A percentile compares a stretch with the other conserved stretches of the same genome.
Conservation (phyloP, 2,329 filamentous ascomycete genomes). For the Fusarium floridanum region DNA sequence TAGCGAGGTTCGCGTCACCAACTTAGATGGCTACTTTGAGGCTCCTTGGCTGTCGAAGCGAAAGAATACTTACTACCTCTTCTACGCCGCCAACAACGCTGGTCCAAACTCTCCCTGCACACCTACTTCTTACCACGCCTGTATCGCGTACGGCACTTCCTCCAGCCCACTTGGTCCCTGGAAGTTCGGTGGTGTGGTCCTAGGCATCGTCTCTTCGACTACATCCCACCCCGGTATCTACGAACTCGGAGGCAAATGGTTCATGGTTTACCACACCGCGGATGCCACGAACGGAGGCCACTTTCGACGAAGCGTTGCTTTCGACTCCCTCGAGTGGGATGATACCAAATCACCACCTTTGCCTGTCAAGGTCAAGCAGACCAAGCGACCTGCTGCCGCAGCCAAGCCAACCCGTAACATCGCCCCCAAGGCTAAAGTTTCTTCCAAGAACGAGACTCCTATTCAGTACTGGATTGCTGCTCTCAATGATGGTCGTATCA, state of each 20-base stretch:
- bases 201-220: conserved; percentile 54
- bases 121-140: conserved; percentile 55
- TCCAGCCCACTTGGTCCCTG: conserved; percentile 52
- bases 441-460: conserved; percentile 46
- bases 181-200: conserved; percentile 51
- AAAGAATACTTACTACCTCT: conserved; percentile 53
- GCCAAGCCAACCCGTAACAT: conserved; percentile 50
- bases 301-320: conserved; percentile 53
- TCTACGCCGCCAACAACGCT: conserved; percentile 56
- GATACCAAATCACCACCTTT: conserved; percentile 45
- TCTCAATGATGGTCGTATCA: conserved; percentile 50
- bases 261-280: conserved; percentile 53
- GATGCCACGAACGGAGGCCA: conserved; percentile 52
- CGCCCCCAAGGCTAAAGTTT: conserved; percentile 45
- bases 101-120: conserved; percentile 53
- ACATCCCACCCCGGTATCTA: conserved; percentile 54
- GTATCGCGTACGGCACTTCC: conserved; percentile 54
- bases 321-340: conserved; percentile 51
- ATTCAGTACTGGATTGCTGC: conserved; percentile 55
- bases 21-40: conserved; percentile 53
- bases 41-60: conserved; percentile 56
- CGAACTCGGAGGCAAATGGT: conserved; percentile 47
- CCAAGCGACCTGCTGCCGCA: conserved; percentile 39
- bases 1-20: conserved; percentile 37
- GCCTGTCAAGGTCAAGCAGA: conserved; percentile 50